A percentile compares a stretch with the other conserved stretches of the same genome.
Evolutionary conservation across 2,329 filamentous ascomycete species (phyloP).

Genomic region (Nothophoma quercina): DNA sequence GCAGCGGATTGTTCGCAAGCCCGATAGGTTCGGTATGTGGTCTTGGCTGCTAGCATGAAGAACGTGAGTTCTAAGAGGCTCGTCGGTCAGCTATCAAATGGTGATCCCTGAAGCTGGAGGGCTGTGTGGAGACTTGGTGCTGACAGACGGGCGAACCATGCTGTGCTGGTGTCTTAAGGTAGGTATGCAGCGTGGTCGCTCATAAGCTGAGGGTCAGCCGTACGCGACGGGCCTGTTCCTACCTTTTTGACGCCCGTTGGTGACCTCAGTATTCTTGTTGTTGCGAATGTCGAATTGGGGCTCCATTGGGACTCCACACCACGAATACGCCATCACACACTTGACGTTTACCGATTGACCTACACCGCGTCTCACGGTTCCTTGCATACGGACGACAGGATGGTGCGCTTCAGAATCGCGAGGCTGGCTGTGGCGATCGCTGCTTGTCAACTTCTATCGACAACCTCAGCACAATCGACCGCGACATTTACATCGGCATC

Average conservation of each 20-base stretch:
- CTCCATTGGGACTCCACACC: neutral
- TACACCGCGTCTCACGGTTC: neutral
- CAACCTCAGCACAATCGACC: conserved; percentile 8
- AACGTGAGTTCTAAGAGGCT: conserved; percentile 11
- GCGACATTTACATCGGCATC: neutral
- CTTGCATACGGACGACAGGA: conserved; percentile 3
- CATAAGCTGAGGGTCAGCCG: conserved; percentile 14
- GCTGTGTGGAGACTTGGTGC: conserved; percentile 17
- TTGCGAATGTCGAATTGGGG: neutral
- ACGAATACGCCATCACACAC: neutral
- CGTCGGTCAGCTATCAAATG: conserved; percentile 9
- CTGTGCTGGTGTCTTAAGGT: conserved; percentile 7
- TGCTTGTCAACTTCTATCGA: conserved; percentile 17
- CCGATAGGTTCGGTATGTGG: conserved; percentile 1
- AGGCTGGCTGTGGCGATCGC: conserved; percentile 21
- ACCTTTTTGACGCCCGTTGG: neutral
- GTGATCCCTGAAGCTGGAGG: conserved; percentile 12
- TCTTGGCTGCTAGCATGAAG: neutral
- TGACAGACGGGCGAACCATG: conserved; percentile 14
- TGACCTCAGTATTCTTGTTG: neutral
- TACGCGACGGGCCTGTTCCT: conserved; percentile 7
- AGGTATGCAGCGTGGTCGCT: conserved; percentile 3
- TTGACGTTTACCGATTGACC: neutral
- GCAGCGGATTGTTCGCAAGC: neutral
- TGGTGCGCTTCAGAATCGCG: conserved; percentile 18